These are phyloP conservation scores for Tricladium varicosporioides DNA, from an alignment of 2,329 filamentous ascomycete genomes.

Conservation along the genomic window DNA sequence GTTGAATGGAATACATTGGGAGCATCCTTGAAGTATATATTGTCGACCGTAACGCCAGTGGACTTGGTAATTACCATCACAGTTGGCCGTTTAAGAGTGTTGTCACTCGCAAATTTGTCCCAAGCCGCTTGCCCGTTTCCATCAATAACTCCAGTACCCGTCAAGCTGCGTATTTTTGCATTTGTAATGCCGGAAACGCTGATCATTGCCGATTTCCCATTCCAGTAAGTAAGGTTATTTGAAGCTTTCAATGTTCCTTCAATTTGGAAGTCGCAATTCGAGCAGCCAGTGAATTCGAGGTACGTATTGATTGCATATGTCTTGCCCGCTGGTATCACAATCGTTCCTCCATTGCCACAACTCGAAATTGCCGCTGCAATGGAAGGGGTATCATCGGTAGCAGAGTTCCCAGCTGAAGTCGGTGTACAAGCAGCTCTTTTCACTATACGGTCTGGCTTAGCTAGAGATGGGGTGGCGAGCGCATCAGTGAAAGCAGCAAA, in stretches of 20 bases:
- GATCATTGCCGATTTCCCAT: slow-evolving; percentile 40
- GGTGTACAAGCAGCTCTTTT: slow-evolving; percentile 26
- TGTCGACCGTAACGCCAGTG: slow-evolving; percentile 38
- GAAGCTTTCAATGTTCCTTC: slow-evolving; percentile 43
- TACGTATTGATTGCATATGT: slow-evolving; percentile 45
- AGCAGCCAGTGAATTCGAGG: slow-evolving; percentile 42
- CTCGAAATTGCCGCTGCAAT: slow-evolving; percentile 41
- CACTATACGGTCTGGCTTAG: slow-evolving; percentile 4
- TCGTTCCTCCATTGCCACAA: slow-evolving; percentile 42
- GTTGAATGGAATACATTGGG: slow-evolving; percentile 45
- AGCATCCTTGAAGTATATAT: slow-evolving; percentile 41
- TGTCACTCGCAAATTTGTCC: slow-evolving; percentile 41
- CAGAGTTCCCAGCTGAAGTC: slow-evolving; percentile 17
- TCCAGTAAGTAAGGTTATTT: slow-evolving; percentile 41
- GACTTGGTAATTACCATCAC: slow-evolving; percentile 41
- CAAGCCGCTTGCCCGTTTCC: slow-evolving; percentile 44
- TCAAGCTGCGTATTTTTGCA: slow-evolving; percentile 40
- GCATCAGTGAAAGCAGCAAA: background rate
- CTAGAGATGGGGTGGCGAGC: background rate
- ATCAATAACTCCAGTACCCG: slow-evolving; percentile 43
- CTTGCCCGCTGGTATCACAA: slow-evolving; percentile 40
- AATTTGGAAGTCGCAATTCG: slow-evolving; percentile 44
- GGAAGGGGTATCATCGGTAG: slow-evolving; percentile 42
- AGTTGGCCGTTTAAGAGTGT: slow-evolving; percentile 40
- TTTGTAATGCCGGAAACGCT: slow-evolving; percentile 38